phyloP scores from a whole-genome alignment of 257 asterid species.

The Nicotiana attenuata region DNA sequence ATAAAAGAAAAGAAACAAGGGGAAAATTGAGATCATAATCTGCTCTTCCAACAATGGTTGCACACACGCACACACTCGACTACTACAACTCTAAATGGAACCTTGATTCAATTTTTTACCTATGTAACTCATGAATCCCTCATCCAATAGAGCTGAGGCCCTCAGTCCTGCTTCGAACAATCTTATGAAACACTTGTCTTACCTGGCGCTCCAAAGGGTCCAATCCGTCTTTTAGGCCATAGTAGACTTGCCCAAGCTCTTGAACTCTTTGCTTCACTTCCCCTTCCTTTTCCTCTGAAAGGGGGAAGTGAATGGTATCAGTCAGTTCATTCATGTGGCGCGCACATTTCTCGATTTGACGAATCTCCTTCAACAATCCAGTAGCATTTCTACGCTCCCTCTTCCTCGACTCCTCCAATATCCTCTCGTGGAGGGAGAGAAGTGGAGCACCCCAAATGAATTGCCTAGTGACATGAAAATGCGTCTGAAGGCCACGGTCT shows the following conservation, averaged over 20 bases:
- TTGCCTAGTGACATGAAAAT: constrained; percentile 19
- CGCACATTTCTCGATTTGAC: constrained; percentile 16
- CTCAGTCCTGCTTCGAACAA: constrained; percentile 25
- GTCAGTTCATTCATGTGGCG: constrained; percentile 21
- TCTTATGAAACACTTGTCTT: constrained; percentile 25
- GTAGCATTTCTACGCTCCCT: constrained; percentile 18
- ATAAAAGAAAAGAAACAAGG: background rate
- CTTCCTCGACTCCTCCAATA: constrained; percentile 25
- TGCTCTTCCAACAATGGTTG: background rate
- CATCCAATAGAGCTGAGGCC: constrained; percentile 17
- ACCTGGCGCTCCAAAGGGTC: constrained; percentile 24
- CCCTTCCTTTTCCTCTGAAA: constrained; percentile 23
- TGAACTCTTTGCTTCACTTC: constrained; percentile 20
- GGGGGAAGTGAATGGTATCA: constrained; percentile 25
- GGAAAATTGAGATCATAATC: background rate
- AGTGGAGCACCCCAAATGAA: constrained; percentile 19
- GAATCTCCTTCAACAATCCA: constrained; percentile 31
- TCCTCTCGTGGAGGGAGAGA: constrained; percentile 21
- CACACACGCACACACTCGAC: background rate
- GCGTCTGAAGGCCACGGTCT: constrained; percentile 26
- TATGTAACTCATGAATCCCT: background rate
- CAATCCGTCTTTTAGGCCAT: constrained; percentile 14
- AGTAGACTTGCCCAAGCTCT: constrained; percentile 17
- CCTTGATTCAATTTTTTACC: background rate
- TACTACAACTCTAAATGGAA: background rate